Base-by-base conservation (phyloP, 2,329 filamentous ascomycete species). In the Pyricularia sp. region DNA sequence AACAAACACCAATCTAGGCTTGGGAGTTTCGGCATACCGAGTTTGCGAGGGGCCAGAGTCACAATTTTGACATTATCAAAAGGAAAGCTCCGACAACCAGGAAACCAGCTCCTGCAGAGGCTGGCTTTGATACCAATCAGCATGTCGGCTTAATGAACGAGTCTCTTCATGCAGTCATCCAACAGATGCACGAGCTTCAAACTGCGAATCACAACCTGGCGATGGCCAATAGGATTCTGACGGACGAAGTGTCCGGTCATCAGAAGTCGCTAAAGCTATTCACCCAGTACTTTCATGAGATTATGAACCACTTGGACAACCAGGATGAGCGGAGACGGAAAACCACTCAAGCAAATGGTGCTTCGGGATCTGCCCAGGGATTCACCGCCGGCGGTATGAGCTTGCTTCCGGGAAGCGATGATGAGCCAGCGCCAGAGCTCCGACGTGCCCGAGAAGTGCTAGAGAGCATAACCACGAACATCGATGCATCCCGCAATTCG, bases 21-120 rank as follows among this genome's bases (percentile, higher is more conserved):
- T 97, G 92, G 92, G 95, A 99, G 77, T 99, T 99, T 78, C 97
- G 95, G 77, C 95, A 99, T 76, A 94, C 94, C 14, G 93, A 97
- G 75, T 99, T 99, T 81, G 92, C 93, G 74, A 90, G 92, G 72
- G 94, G 97, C 79, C 96, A 94, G 80, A 97, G 97, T 79, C 93
- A 97, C 77, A 95, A 93, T 64, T 84, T 99, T 65, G 95, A 99
- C 76, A 98, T 97, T 73, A 99, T 99, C 75, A 89, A 93, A 75
- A 87, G 95, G 73, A 99, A 99, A 81, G 94, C 95, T 2, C 95
- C 95, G 0, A 93, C 94, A 1, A 92, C 94, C 3, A 85, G 94
- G 72, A 98, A 97, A 77, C 79, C 84, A 3, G 86, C 87, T 26
- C 81, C 82, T 12, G 78, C 83, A 23, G 90, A 89, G 69, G 93